phyloP scores from a whole-genome alignment of 1,139 yeast species.

The Kodamaea sp. region DNA sequence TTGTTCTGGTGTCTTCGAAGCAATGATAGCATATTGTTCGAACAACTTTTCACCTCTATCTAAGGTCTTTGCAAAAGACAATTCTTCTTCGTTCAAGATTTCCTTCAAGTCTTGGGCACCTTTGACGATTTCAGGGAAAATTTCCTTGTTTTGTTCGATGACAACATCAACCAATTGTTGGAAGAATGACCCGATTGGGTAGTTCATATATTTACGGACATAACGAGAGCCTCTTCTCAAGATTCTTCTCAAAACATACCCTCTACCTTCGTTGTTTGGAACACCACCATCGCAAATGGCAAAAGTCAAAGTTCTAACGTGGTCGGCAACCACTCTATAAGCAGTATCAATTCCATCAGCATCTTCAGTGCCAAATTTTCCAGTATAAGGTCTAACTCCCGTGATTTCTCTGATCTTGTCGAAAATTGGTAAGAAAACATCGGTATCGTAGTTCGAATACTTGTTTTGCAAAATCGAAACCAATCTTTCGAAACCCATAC shows the following conservation, averaged over 20 bases:
- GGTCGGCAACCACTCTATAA: constrained; percentile 96
- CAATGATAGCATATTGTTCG: constrained; percentile 85
- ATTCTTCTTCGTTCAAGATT: constrained; percentile 92
- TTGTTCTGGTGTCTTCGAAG: constrained; percentile 71
- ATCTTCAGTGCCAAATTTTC: constrained; percentile 91
- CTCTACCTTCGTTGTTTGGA: constrained; percentile 98
- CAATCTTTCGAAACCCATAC: constrained; percentile 97
- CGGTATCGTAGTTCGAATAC: constrained; percentile 92
- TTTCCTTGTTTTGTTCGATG: constrained; percentile 79
- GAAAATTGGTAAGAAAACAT: constrained; percentile 88
- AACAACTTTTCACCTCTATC: constrained; percentile 97
- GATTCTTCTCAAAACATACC: constrained; percentile 94
- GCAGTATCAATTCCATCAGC: constrained; percentile 95
- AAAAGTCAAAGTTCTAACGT: constrained; percentile 92
- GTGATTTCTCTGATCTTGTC: constrained; percentile 84
- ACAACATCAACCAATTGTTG: constrained; percentile 89
- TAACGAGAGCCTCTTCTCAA: constrained; percentile 97
- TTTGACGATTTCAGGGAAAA: constrained; percentile 84
- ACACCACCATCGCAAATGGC: constrained; percentile 99
- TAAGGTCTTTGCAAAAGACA: constrained; percentile 87
- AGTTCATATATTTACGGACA: constrained; percentile 92
- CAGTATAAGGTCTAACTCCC: constrained; percentile 85
- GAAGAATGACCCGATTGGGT: constrained; percentile 92
- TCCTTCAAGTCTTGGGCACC: constrained; percentile 78
- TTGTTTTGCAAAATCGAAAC: constrained; percentile 92